Evolutionary conservation across 176 grass and related monocot species (phyloP).

Genomic region (Phyllostachys edulis): DNA sequence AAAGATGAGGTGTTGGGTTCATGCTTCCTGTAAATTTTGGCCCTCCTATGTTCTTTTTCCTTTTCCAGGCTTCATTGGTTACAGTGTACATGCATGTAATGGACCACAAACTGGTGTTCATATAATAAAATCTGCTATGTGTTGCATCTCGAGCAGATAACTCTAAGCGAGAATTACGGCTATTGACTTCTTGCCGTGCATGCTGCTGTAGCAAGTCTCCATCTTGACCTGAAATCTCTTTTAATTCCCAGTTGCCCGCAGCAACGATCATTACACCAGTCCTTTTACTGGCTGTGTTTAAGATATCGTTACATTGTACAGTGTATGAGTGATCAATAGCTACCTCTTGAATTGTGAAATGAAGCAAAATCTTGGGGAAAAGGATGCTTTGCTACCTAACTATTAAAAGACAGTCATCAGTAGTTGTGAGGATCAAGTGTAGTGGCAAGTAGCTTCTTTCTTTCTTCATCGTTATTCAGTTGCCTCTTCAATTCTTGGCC

Average conservation of each 20-base stretch:
- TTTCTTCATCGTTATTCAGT: slow-evolving; percentile 6
- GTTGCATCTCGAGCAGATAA: slow-evolving; percentile 27
- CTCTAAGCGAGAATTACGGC: slow-evolving; percentile 27
- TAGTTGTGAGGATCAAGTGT: not conserved
- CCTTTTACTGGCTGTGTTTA: not conserved
- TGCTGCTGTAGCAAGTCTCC: not conserved
- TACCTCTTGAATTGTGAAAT: not conserved
- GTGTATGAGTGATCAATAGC: not conserved
- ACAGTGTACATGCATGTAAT: slow-evolving; percentile 10
- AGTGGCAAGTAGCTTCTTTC: not conserved
- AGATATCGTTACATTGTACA: not conserved
- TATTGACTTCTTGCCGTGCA: slow-evolving; percentile 45
- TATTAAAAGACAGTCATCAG: not conserved
- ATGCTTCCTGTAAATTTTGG: slow-evolving; percentile 7
- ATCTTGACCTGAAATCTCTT: slow-evolving; percentile 36
- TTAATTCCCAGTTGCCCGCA: slow-evolving; percentile 21
- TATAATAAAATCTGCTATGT: slow-evolving; percentile 20
- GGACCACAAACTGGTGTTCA: slow-evolving; percentile 17
- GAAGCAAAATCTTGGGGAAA: not conserved
- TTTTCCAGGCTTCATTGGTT: not conserved
- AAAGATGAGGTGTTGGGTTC: not conserved
- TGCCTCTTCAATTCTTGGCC: slow-evolving; percentile 9
- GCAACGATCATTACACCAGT: not conserved
- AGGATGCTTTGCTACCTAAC: not conserved
- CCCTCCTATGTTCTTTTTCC: slow-evolving; percentile 11